Percentiles rank a stretch among this genome's conserved stretches.
phyloP scores from a whole-genome alignment of 73 alveolate species.

The Paramecium caudatum region DNA sequence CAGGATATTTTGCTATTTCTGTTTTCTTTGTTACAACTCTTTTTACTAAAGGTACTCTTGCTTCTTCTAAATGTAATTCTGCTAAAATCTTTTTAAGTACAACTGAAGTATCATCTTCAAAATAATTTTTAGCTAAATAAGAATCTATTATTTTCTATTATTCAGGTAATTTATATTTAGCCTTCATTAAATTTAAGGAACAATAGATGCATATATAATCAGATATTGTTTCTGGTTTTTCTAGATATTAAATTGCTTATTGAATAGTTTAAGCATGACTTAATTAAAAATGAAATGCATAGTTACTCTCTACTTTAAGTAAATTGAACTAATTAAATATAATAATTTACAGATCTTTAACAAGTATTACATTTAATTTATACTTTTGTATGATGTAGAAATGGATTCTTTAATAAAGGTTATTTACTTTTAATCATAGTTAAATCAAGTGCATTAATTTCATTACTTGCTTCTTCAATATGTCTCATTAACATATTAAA shows the following conservation, averaged over 20 bases:
- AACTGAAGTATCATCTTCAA: background rate
- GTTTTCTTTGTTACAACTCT: background rate
- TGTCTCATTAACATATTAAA: constrained; percentile 42
- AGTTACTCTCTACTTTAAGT: constrained; percentile 28
- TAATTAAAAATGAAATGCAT: background rate
- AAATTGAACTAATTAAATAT: constrained; percentile 1
- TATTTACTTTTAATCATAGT: background rate
- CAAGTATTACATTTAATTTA: constrained; percentile 24
- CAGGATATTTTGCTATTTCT: constrained; percentile 43
- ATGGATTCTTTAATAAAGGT: constrained; percentile 10
- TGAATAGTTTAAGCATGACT: background rate
- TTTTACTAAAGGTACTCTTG: background rate
- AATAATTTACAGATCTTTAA: background rate
- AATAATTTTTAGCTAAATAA: background rate
- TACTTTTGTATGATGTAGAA: constrained; percentile 20
- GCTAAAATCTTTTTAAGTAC: background rate
- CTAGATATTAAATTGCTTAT: background rate
- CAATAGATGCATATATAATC: constrained; percentile 53
- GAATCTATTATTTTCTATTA: background rate
- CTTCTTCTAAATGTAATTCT: background rate
- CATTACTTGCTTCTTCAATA: constrained; percentile 3
- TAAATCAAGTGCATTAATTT: background rate
- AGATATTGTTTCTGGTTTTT: constrained; percentile 33
- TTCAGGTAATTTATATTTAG: background rate
- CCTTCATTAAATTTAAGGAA: background rate